Percentiles rank a stretch among this genome's conserved stretches.
Conservation (phyloP, 176 grass and related monocot genomes). For the Themeda triandra region DNA sequence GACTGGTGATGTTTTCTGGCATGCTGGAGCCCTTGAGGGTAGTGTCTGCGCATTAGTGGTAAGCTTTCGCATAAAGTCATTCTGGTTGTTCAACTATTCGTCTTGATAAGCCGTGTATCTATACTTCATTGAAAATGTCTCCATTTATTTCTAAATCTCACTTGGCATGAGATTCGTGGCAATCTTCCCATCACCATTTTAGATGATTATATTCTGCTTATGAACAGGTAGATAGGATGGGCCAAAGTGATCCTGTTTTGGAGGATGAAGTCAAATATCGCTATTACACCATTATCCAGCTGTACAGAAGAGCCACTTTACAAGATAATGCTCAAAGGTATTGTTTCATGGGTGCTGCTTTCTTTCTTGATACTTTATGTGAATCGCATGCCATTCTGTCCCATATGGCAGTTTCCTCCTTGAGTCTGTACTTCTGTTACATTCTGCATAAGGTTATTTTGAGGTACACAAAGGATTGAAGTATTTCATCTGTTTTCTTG, state of each 20-base stretch:
- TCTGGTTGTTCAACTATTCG: background rate
- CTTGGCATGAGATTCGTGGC: background rate
- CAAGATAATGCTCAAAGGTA: conserved; percentile 99
- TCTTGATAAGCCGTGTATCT: background rate
- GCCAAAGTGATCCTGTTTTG: conserved; percentile 72
- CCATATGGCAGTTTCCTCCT: background rate
- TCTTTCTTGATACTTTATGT: background rate
- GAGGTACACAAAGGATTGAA: conserved; percentile 7
- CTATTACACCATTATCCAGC: conserved; percentile 91
- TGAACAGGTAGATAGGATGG: conserved; percentile 77
- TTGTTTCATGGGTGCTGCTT: background rate
- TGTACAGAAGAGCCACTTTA: conserved; percentile 91
- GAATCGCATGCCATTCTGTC: background rate
- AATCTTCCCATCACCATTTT: background rate
- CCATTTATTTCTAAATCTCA: background rate
- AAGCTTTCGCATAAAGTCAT: conserved; percentile 17
- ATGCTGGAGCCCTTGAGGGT: conserved; percentile 96
- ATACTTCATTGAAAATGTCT: background rate
- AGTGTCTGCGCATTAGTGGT: conserved; percentile 92
- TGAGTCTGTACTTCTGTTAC: conserved; percentile 11
- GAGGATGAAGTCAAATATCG: conserved; percentile 99
- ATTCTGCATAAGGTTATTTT: background rate
- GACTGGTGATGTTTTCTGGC: conserved; percentile 99
- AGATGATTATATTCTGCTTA: conserved; percentile 23
- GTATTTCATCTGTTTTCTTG: background rate